phyloP scores from a whole-genome alignment of 148 eudicot species.

The Rhododendron henanense region DNA sequence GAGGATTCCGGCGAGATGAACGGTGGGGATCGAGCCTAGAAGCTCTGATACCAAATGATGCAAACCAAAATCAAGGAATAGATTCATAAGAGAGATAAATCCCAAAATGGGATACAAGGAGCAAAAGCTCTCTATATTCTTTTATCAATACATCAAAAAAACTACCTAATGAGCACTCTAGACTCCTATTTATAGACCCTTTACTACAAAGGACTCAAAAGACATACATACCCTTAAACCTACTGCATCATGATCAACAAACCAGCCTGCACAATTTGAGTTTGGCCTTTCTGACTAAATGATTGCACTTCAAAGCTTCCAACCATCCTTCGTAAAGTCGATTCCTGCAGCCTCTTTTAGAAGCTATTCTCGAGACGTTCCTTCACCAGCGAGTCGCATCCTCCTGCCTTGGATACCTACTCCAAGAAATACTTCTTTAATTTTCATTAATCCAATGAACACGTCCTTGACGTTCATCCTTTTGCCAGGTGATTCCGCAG shows the following conservation, averaged over 20 bases:
- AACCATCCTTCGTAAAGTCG: not conserved
- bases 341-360: not conserved
- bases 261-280: not conserved
- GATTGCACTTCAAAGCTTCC: not conserved
- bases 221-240: too few species aligned
- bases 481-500: not conserved
- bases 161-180: too few species aligned
- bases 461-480: not conserved
- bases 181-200: too few species aligned
- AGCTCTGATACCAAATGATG: too few species aligned
- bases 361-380: not conserved
- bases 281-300: not conserved
- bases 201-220: too few species aligned
- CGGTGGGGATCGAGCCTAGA: too few species aligned
- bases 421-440: conserved; percentile 2
- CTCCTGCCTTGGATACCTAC: not conserved
- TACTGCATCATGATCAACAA: not conserved
- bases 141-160: too few species aligned
- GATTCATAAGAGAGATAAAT: too few species aligned
- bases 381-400: not conserved
- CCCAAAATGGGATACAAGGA: too few species aligned
- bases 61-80: too few species aligned
- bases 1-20: too few species aligned
- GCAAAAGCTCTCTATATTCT: too few species aligned
- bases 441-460: not conserved